Conservation (phyloP, 768 basidiomycete species). For the Rhodotorula taiwanensis region DNA sequence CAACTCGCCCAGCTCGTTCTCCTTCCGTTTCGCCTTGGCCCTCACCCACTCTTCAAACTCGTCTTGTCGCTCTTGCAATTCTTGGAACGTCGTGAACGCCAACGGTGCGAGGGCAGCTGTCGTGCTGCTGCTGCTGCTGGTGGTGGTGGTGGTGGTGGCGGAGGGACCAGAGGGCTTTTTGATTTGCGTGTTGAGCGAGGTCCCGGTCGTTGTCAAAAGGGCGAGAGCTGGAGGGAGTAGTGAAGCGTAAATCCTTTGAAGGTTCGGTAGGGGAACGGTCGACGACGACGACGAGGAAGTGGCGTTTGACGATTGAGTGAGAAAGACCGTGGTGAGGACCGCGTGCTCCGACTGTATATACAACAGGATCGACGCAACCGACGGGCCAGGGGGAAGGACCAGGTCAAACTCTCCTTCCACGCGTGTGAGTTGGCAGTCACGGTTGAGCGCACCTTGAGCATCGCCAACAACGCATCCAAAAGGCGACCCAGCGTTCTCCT, state of each 20-base stretch:
- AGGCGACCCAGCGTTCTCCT: constrained; percentile 31
- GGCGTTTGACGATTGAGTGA: neutral
- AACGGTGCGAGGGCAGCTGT: constrained; percentile 23
- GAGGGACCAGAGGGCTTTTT: constrained; percentile 21
- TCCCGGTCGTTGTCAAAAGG: constrained; percentile 24
- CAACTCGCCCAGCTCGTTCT: constrained; percentile 39
- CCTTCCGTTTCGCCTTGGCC: constrained; percentile 33
- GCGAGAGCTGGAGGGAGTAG: constrained; percentile 33
- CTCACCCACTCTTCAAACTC: constrained; percentile 39
- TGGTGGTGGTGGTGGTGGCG: too few relatives aligned
- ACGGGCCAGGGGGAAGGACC: neutral
- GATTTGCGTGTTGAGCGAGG: constrained; percentile 33
- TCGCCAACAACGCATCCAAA: constrained; percentile 37
- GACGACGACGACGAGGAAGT: neutral
- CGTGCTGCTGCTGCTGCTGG: constrained; percentile 16
- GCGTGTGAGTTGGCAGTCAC: too few relatives aligned
- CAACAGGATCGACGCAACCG: too few relatives aligned
- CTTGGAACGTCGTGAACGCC: constrained; percentile 37
- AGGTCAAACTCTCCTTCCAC: too few relatives aligned
- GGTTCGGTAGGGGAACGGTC: too few relatives aligned
- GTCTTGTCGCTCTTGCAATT: constrained; percentile 23
- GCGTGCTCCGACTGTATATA: constrained; percentile 40
- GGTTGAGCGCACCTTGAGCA: constrained; percentile 29
- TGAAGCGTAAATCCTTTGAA: constrained; percentile 21
- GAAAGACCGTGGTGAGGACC: constrained; percentile 36